Evolutionary conservation across 2,329 filamentous ascomycete species (phyloP).

Genomic region (Sporothrix globosa): DNA sequence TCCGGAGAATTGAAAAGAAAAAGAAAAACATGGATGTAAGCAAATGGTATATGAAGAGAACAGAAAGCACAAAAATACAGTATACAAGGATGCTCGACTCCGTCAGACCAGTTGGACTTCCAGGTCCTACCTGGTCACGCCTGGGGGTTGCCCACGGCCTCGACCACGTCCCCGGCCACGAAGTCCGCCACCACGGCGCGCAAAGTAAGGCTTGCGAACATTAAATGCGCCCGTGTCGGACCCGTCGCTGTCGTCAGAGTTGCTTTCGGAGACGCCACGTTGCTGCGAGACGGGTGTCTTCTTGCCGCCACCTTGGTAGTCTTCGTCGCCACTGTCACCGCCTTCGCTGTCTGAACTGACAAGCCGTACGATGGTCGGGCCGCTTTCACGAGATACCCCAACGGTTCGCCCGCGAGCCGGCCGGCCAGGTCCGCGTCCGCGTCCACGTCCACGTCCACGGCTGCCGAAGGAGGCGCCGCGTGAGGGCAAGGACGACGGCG

Average conservation of each 20-base stretch:
- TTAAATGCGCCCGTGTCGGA: not conserved
- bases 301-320: not conserved
- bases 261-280: not conserved
- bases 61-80: not conserved
- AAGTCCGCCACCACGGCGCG: conserved; percentile 31
- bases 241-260: conserved; percentile 16
- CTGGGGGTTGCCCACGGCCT: conserved; percentile 32
- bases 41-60: not conserved
- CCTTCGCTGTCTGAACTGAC: conserved; percentile 40
- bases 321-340: not conserved
- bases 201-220: conserved; percentile 19
- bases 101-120: not conserved
- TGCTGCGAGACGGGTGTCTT: no score
- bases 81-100: not conserved
- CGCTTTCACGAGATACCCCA: conserved; percentile 21
- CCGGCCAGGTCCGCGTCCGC: conserved; percentile 8
- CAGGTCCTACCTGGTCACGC: not conserved
- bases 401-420: not conserved
- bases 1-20: not conserved
- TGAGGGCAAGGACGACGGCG: not conserved
- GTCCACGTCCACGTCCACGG: not conserved
- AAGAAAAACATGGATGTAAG: not conserved
- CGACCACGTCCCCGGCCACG: conserved; percentile 34
- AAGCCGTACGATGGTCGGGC: conserved; percentile 45
- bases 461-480: not conserved